Evolutionary conservation across 2,329 filamentous ascomycete genomes (phyloP).

Genomic region (Pseudogymnoascus sp.): DNA sequence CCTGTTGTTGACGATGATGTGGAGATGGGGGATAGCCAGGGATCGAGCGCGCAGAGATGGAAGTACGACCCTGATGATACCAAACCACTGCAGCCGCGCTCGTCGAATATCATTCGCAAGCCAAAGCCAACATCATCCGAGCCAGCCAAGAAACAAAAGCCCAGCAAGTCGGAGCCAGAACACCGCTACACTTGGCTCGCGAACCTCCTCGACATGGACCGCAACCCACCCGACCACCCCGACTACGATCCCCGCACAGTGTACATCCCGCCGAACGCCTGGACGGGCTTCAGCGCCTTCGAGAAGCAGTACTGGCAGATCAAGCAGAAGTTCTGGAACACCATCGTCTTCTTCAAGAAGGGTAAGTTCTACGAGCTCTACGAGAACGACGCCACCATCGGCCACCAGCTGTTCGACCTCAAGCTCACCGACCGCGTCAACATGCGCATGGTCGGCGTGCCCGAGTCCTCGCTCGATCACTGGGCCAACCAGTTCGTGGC

Average conservation of each 20-base stretch:
- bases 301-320: constrained; percentile 99
- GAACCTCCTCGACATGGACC: constrained; percentile 75
- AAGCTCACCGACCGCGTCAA: constrained; percentile 98
- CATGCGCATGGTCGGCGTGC: constrained; percentile 99
- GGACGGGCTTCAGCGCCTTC: constrained; percentile 79
- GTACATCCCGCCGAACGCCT: constrained; percentile 77
- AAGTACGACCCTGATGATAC: constrained; percentile 57
- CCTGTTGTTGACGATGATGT: constrained; percentile 32
- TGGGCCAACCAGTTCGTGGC: constrained; percentile 99
- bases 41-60: constrained; percentile 78
- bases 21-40: constrained; percentile 45
- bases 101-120: constrained; percentile 31
- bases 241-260: constrained; percentile 88
- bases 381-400: constrained; percentile 93
- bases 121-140: constrained; percentile 18
- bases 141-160: constrained; percentile 44
- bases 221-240: constrained; percentile 66
- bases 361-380: constrained; percentile 99
- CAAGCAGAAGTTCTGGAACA: constrained; percentile 96
- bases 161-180: constrained; percentile 73
- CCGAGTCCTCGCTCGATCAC: constrained; percentile 87
- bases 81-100: constrained; percentile 41
- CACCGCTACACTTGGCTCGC: constrained; percentile 87
- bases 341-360: constrained; percentile 99
- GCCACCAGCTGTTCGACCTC: constrained; percentile 92